phyloP scores from a whole-genome alignment of 225 moss, liverwort and hornwort species.

The Pseudoscleropodium purum region DNA sequence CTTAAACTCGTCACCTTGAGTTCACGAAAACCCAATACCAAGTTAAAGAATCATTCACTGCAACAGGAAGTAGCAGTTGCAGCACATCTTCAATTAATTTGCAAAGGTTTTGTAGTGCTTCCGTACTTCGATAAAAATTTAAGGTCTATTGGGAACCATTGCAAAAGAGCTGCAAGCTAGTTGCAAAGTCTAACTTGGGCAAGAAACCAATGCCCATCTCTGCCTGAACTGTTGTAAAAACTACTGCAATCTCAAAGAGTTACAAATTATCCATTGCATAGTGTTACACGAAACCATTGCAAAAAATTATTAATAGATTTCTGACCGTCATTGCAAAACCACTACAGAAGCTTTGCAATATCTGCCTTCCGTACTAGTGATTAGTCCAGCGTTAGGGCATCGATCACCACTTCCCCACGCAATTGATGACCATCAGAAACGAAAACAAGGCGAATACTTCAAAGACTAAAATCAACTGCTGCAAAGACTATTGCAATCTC shows the following conservation, averaged over 20 bases:
- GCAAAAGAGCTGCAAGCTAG: not conserved
- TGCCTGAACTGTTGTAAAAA: not conserved
- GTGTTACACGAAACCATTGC: not conserved
- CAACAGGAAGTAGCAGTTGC: not conserved
- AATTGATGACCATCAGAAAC: not conserved
- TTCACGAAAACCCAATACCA: not conserved
- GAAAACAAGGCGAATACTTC: not conserved
- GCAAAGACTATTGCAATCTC: not conserved
- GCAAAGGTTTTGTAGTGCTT: no score
- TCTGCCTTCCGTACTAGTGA: not conserved
- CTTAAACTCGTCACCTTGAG: conserved; percentile 26
- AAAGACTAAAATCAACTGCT: not conserved
- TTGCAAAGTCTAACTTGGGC: not conserved
- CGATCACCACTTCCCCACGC: not conserved
- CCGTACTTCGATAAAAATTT: not conserved
- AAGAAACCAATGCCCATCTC: not conserved
- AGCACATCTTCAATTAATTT: not conserved
- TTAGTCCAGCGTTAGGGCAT: not conserved
- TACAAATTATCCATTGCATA: not conserved
- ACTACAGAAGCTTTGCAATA: not conserved
- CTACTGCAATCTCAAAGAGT: not conserved
- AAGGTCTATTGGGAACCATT: not conserved
- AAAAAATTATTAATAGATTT: not conserved
- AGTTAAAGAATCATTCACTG: not conserved
- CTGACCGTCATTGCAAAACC: not conserved